Evolutionary conservation across 768 basidiomycete species (phyloP).

Genomic region (Pholiota molesta): DNA sequence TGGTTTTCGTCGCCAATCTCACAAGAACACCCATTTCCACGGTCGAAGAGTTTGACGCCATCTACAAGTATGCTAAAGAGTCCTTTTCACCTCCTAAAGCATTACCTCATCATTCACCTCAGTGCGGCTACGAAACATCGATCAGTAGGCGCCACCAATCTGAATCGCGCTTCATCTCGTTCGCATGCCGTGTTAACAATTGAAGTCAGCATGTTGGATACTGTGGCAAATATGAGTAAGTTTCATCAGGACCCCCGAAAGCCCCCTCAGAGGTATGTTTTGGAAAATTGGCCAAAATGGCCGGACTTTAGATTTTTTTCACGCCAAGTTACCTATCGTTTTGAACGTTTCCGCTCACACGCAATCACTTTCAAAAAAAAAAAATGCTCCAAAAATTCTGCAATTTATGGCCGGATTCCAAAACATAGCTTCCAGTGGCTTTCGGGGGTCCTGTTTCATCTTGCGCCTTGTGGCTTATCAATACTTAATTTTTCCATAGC

Average conservation of each 20-base stretch:
- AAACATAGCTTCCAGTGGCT: no score
- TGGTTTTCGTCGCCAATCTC: constrained; percentile 59
- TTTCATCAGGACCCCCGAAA: no score
- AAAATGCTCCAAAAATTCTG: no score
- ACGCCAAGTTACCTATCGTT: no score
- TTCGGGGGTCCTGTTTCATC: no score
- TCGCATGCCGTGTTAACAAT: constrained; percentile 88
- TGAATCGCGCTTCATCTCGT: constrained; percentile 84
- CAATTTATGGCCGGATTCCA: no score
- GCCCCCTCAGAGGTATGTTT: no score
- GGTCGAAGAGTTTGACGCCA: constrained; percentile 47
- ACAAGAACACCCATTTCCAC: constrained; percentile 42
- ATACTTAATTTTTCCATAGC: constrained; percentile 38
- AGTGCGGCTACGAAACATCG: constrained; percentile 77
- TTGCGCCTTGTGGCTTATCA: neutral
- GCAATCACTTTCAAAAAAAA: no score
- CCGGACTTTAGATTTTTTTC: no score
- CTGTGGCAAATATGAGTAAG: constrained; percentile 56
- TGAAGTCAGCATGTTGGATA: constrained; percentile 60
- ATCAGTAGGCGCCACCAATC: constrained; percentile 82
- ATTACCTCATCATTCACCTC: constrained; percentile 1
- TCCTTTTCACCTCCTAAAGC: no score
- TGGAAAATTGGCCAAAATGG: no score
- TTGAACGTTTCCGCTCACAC: no score
- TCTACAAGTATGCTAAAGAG: constrained; percentile 43